Percentiles rank a stretch among this genome's conserved stretches.
Evolutionary conservation across 2,329 filamentous ascomycete genomes (phyloP).

Genomic region (Elsinoe perseae): DNA sequence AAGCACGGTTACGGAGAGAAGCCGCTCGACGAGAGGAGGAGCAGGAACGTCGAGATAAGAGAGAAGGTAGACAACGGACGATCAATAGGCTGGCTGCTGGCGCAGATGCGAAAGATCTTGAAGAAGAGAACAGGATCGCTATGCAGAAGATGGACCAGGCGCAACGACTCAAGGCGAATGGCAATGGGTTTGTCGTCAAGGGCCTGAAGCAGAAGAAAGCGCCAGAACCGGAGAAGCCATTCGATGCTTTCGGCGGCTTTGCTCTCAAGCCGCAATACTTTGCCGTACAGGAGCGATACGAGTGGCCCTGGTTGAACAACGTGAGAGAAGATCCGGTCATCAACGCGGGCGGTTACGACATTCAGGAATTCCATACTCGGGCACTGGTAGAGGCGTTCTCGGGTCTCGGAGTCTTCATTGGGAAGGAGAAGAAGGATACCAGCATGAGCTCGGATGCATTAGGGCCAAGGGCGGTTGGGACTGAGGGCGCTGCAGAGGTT

Average conservation of each 20-base stretch:
- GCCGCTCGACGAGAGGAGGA: conserved; percentile 61
- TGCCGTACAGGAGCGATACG: conserved; percentile 60
- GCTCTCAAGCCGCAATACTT: conserved; percentile 60
- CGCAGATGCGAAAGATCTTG: conserved; percentile 50
- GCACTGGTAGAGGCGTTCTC: conserved; percentile 84
- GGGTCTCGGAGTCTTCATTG: conserved; percentile 78
- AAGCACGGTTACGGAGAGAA: conserved; percentile 54
- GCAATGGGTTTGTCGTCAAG: conserved; percentile 55
- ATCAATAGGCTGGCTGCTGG: conserved; percentile 61
- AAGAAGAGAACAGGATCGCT: conserved; percentile 31
- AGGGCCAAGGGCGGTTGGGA: conserved; percentile 27
- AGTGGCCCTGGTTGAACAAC: conserved; percentile 64
- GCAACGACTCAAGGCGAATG: conserved; percentile 34
- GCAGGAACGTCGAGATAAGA: conserved; percentile 57
- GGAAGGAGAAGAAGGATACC: conserved; percentile 54
- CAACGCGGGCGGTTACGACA: conserved; percentile 72
- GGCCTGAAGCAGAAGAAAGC: conserved; percentile 63
- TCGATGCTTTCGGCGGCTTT: conserved; percentile 81
- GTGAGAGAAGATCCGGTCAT: conserved; percentile 59
- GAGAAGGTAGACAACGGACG: conserved; percentile 59
- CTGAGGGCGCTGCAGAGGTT: conserved; percentile 45
- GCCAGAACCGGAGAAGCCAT: conserved; percentile 61
- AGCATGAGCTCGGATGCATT: conserved; percentile 25
- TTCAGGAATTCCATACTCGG: conserved; percentile 72
- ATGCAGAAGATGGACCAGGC: conserved; percentile 49